A percentile compares a stretch with the other conserved stretches of the same genome.
These are phyloP conservation scores for Hypoxylon fuscum DNA, from an alignment of 495 filamentous ascomycete genomes.

Conservation along the genomic window DNA sequence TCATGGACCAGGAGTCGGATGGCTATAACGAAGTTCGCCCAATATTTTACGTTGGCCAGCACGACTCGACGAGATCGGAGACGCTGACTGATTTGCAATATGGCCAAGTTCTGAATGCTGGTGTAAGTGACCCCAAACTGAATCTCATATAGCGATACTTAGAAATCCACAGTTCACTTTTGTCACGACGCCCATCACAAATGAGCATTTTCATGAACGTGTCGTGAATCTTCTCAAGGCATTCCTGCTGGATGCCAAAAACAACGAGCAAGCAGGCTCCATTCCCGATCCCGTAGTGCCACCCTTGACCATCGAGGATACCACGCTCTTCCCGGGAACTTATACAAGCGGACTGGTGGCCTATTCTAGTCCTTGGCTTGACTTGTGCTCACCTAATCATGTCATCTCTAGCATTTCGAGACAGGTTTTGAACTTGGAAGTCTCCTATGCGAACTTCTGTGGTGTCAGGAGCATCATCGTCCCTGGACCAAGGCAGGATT, in stretches of 20 bases:
- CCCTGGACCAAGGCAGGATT: constrained; percentile 71
- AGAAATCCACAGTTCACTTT: constrained; percentile 80
- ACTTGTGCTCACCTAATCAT: constrained; percentile 84
- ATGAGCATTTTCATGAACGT: constrained; percentile 78
- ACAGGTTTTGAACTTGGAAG: constrained; percentile 88
- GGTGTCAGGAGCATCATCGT: constrained; percentile 85
- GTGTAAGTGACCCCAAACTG: constrained; percentile 55
- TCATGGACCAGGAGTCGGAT: constrained; percentile 60
- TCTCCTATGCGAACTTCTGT: constrained; percentile 94
- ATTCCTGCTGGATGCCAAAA: constrained; percentile 54
- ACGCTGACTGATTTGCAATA: constrained; percentile 71
- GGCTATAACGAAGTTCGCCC: constrained; percentile 57
- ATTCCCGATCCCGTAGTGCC: constrained; percentile 65
- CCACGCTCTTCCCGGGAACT: constrained; percentile 74
- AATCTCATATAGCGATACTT: constrained; percentile 7
- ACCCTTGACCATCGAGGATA: constrained; percentile 76
- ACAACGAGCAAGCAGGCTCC: constrained; percentile 31
- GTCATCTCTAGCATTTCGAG: constrained; percentile 82
- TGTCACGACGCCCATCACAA: constrained; percentile 90
- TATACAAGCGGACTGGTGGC: constrained; percentile 75
- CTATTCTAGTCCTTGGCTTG: constrained; percentile 86
- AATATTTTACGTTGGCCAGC: constrained; percentile 82
- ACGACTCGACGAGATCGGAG: constrained; percentile 72
- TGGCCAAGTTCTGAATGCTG: constrained; percentile 70
- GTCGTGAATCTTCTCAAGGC: constrained; percentile 71